Conservation (phyloP, 2,329 filamentous ascomycete genomes). For the Lachnellula arida region DNA sequence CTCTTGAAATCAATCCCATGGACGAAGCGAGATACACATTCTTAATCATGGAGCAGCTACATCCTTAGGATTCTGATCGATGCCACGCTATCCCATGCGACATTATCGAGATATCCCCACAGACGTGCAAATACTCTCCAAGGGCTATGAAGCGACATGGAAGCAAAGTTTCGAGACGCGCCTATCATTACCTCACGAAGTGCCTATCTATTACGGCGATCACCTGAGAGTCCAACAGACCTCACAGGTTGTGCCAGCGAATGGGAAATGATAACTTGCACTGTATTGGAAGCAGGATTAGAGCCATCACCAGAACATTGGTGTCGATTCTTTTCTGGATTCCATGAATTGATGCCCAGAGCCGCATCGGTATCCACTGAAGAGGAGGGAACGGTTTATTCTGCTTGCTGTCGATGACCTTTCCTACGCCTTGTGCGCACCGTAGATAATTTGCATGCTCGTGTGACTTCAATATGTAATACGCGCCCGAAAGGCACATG, state of each 20-base stretch:
- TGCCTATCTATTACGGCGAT: not conserved
- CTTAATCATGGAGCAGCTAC: not conserved
- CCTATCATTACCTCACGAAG: not conserved
- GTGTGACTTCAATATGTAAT: constrained; percentile 25
- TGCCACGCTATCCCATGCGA: too few relatives aligned
- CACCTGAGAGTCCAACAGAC: not conserved
- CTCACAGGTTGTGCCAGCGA: not conserved
- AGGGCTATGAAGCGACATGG: not conserved
- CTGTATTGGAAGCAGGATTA: not conserved
- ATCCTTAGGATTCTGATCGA: not conserved
- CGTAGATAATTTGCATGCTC: constrained; percentile 27
- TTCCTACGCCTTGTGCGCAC: constrained; percentile 10
- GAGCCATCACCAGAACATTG: not conserved
- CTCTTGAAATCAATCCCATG: not conserved
- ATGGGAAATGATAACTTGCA: not conserved
- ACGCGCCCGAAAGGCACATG: constrained; percentile 3
- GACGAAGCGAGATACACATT: not conserved
- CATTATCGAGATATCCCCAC: not conserved
- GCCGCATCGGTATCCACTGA: not conserved
- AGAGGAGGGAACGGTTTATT: not conserved
- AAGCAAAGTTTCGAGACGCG: not conserved
- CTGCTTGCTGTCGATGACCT: constrained; percentile 5
- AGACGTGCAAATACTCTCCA: not conserved
- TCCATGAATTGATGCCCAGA: not conserved
- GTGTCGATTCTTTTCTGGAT: not conserved